Base-by-base conservation (phyloP, 495 filamentous ascomycete species). In the Niebla homalea region DNA sequence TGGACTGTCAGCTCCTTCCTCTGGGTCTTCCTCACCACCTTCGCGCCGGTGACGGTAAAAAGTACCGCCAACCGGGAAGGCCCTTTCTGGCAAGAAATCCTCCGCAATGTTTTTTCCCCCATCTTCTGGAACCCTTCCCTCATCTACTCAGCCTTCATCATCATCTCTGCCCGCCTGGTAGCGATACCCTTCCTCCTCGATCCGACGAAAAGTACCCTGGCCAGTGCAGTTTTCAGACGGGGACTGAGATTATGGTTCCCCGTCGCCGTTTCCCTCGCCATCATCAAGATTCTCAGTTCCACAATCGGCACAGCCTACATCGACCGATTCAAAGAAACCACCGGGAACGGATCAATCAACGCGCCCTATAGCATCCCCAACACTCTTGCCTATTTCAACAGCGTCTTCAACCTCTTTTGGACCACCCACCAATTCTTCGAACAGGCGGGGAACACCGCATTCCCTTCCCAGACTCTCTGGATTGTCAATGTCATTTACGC, bases 351-450 rank as follows among this genome's bases (percentile, higher is more conserved):
- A 1, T 57, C 64, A 8, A 52, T 63, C 37, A 41, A n/a, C 16
- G 39, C 54, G 6, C 56, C 62, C 0, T 48, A 54, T 18, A 22
- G 49, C 16, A 39, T 67, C 5, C 59, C 61, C n/a, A 64, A 47
- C 44, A 55, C 63, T 21, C 52, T 68, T 10, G 36, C 57, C 25
- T 64, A 59, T 42, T 66, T 65, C 56, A 67, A 68, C 55, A 58
- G 57, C 32, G 48, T 66, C 38, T 68, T 65, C 61, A 59, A 65
- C 11, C n/a, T 67, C 8, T 67, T 68, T 56, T 68, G 65, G 65
- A 49, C 60, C 4, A 54, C 49, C 3, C 58, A 58, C 26, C 16
- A 18, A 21, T 62, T 61, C 45, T 19, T 19, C 22, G 49, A 48
- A 12, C 62, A 64, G 49, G 55, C 65, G 8, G 65, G 52, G 11